Conservation (phyloP, 2,329 filamentous ascomycete genomes). For the Pseudogymnoascus sp. region DNA sequence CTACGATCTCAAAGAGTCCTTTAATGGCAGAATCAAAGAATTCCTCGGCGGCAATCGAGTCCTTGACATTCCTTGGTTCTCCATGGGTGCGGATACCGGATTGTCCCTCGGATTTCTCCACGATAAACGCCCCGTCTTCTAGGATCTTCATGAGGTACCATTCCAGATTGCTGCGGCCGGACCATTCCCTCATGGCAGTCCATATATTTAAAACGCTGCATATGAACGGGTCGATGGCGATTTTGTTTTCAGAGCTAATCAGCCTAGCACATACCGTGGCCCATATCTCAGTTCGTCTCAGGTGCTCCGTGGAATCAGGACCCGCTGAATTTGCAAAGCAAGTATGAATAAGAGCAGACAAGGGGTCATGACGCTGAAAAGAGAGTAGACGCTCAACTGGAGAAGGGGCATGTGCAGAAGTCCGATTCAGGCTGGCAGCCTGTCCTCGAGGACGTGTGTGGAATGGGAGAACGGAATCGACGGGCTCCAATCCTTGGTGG, state of each 20-base stretch:
- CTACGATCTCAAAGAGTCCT: slow-evolving; percentile 75
- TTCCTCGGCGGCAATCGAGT: slow-evolving; percentile 73
- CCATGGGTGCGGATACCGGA: slow-evolving; percentile 62
- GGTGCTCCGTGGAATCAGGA: slow-evolving; percentile 72
- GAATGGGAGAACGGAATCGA: slow-evolving; percentile 74
- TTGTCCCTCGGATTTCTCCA: slow-evolving; percentile 77
- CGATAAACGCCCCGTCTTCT: slow-evolving; percentile 81
- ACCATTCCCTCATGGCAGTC: slow-evolving; percentile 81
- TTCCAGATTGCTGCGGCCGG: slow-evolving; percentile 80
- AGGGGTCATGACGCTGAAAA: slow-evolving; percentile 79
- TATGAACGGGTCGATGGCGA: slow-evolving; percentile 70
- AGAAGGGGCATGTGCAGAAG: slow-evolving; percentile 40
- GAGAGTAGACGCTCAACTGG: slow-evolving; percentile 77
- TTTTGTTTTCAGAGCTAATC: slow-evolving; percentile 62
- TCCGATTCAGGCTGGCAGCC: slow-evolving; percentile 39
- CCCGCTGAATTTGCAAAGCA: slow-evolving; percentile 82
- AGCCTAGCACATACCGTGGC: slow-evolving; percentile 77
- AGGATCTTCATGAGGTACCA: slow-evolving; percentile 92
- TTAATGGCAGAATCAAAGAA: slow-evolving; percentile 80
- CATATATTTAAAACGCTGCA: slow-evolving; percentile 80
- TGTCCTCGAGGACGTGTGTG: slow-evolving; percentile 41
- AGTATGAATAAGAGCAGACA: slow-evolving; percentile 78
- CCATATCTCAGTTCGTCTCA: slow-evolving; percentile 75
- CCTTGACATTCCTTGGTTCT: slow-evolving; percentile 65
- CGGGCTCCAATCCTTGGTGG: slow-evolving; percentile 68